Evolutionary conservation across 1,139 yeast species (phyloP).

Genomic region (Pneumocystis oryctolagi): DNA sequence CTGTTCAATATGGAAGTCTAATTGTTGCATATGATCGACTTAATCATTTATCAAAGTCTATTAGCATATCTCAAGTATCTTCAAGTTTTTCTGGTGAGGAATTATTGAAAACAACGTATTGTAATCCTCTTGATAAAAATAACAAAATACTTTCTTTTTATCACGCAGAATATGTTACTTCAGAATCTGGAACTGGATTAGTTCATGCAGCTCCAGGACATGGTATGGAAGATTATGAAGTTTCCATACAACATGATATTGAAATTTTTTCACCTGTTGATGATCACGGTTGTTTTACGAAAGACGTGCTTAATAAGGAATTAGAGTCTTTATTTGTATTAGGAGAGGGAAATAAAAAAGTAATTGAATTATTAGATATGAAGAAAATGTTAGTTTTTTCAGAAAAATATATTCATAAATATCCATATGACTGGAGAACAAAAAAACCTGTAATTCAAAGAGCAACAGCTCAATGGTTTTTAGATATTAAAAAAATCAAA

Average conservation of each 20-base stretch:
- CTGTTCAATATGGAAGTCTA: conserved; percentile 28
- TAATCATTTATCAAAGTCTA: conserved; percentile 14
- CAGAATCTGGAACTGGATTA: conserved; percentile 77
- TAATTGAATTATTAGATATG: conserved; percentile 31
- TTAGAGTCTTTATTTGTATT: conserved; percentile 49
- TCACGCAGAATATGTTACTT: conserved; percentile 71
- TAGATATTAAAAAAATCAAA: conserved; percentile 66
- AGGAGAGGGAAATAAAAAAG: conserved; percentile 36
- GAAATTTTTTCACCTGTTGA: conserved; percentile 66
- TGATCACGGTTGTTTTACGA: conserved; percentile 48
- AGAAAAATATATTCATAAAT: conserved; percentile 53
- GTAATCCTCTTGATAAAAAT: conserved; percentile 41
- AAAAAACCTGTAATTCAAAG: conserved; percentile 89
- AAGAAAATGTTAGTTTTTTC: conserved; percentile 34
- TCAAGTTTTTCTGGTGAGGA: not conserved
- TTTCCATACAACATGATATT: conserved; percentile 46
- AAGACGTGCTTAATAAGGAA: conserved; percentile 34
- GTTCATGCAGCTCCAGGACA: conserved; percentile 98
- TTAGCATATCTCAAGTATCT: conserved; percentile 12
- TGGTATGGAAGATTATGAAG: conserved; percentile 80
- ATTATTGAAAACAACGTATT: conserved; percentile 27
- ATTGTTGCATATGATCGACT: conserved; percentile 39
- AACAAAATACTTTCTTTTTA: conserved; percentile 46
- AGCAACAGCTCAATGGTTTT: conserved; percentile 95
- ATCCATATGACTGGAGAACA: conserved; percentile 95